Conservation (phyloP, 768 basidiomycete genomes). For the Chiua virens region DNA sequence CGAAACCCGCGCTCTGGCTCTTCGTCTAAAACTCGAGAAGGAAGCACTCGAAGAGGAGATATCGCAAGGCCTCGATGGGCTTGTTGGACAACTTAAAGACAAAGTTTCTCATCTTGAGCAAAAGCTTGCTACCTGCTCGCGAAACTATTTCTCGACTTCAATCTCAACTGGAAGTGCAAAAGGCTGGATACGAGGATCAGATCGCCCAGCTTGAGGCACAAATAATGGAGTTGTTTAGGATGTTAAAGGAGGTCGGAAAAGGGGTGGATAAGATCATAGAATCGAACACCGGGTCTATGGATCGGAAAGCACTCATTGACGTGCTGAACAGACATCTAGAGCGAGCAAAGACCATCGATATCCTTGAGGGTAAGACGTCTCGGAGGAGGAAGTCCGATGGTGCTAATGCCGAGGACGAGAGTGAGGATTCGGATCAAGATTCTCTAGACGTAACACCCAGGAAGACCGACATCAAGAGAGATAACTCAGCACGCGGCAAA, state of each 20-base stretch:
- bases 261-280: conserved; percentile 77
- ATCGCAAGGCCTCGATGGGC: conserved; percentile 75
- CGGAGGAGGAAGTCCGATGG: conserved; percentile 27
- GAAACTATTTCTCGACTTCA: conserved; percentile 77
- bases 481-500: conserved; percentile 33
- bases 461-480: conserved; percentile 46
- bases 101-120: conserved; percentile 72
- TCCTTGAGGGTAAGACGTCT: conserved; percentile 70
- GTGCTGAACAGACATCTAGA: conserved; percentile 81
- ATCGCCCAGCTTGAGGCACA: conserved; percentile 88
- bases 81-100: conserved; percentile 78
- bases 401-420: conserved; percentile 33
- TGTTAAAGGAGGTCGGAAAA: conserved; percentile 83
- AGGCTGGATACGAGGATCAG: conserved; percentile 76
- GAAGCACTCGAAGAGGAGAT: conserved; percentile 81
- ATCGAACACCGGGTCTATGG: conserved; percentile 58
- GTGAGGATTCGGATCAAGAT: conserved; percentile 45
- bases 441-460: conserved; percentile 59
- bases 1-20: conserved; percentile 60
- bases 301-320: conserved; percentile 78
- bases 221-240: conserved; percentile 91
- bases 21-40: conserved; percentile 77
- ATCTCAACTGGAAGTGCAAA: conserved; percentile 75
- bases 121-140: conserved; percentile 72
- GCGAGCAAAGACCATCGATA: conserved; percentile 79